Evolutionary conservation across 192 early-diverging fungal species (phyloP).

Genomic region (Martensiomyces pterosporus): DNA sequence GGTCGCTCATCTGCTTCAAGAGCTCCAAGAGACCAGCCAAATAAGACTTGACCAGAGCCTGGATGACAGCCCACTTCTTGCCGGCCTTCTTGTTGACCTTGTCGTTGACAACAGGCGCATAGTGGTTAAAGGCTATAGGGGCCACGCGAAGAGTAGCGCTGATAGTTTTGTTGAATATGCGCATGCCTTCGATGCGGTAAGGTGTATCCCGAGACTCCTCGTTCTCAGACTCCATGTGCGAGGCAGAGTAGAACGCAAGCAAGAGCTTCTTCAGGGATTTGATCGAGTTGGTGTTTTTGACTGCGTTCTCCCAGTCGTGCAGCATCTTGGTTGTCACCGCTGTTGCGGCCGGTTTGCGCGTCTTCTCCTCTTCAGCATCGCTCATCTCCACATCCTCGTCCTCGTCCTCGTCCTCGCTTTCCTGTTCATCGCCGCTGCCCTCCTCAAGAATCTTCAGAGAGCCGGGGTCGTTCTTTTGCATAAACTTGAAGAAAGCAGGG

Average conservation of each 20-base stretch:
- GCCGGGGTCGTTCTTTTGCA: constrained; percentile 80
- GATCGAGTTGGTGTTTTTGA: constrained; percentile 62
- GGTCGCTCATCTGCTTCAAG: constrained; percentile 77
- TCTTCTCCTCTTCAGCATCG: constrained; percentile 35
- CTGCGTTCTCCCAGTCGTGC: constrained; percentile 61
- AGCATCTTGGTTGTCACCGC: constrained; percentile 75
- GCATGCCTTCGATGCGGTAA: constrained; percentile 69
- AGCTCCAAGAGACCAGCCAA: constrained; percentile 69
- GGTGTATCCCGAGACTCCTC: constrained; percentile 46
- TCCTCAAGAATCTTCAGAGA: constrained; percentile 76
- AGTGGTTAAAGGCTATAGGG: constrained; percentile 65
- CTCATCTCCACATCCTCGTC: constrained; percentile 48
- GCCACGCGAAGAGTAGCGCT: constrained; percentile 67
- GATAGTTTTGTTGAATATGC: constrained; percentile 77
- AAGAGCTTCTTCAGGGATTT: constrained; percentile 68
- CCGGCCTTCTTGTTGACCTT: constrained; percentile 21
- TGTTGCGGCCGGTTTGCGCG: neutral
- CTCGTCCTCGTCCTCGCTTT: constrained; percentile 37
- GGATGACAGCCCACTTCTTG: constrained; percentile 69
- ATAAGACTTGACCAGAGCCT: constrained; percentile 80
- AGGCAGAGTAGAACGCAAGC: constrained; percentile 78
- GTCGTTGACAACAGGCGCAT: constrained; percentile 51
- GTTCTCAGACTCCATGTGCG: constrained; percentile 69
- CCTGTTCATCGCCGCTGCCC: constrained; percentile 41
- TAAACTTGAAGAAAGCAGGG: constrained; percentile 88